These are phyloP conservation scores for Aspergillus pseudonomiae DNA, from an alignment of 2,329 filamentous ascomycete species.

Conservation along the genomic window DNA sequence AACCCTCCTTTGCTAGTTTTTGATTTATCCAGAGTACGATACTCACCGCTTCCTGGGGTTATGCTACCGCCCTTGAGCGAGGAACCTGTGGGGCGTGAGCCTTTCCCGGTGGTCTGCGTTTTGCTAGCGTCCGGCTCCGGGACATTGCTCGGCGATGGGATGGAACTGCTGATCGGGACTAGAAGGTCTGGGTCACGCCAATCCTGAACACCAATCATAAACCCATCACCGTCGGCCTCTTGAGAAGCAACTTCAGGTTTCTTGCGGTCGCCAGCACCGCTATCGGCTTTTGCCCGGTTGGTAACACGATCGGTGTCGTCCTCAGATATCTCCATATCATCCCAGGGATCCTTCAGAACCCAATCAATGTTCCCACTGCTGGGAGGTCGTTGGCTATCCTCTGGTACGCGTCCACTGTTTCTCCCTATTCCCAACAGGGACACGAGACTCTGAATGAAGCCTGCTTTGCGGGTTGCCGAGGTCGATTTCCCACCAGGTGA, in stretches of 20 bases:
- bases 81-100: conserved; percentile 32
- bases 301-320: conserved; percentile 2
- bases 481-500: conserved; percentile 20
- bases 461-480: conserved; percentile 25
- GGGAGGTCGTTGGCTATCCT: conserved; percentile 66
- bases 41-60: conserved; percentile 74
- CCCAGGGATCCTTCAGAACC: conserved; percentile 70
- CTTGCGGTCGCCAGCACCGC: conserved; percentile 21
- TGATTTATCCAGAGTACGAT: conserved; percentile 50
- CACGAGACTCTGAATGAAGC: conserved; percentile 50
- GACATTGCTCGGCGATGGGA: conserved; percentile 27
- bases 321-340: conserved; percentile 48
- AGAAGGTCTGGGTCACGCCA: conserved; percentile 81
- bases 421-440: conserved; percentile 47
- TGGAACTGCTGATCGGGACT: conserved; percentile 40
- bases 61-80: conserved; percentile 66
- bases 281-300: conserved; percentile 21
- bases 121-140: conserved; percentile 33
- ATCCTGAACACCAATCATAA: conserved; percentile 82
- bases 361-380: conserved; percentile 75
- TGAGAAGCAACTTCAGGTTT: conserved; percentile 29
- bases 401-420: conserved; percentile 29
- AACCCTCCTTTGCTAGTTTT: conserved; percentile 20
- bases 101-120: conserved; percentile 34
- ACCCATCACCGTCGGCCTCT: conserved; percentile 59